Conservation (phyloP, 2,329 filamentous ascomycete species). For the Coniochaeta sp. region DNA sequence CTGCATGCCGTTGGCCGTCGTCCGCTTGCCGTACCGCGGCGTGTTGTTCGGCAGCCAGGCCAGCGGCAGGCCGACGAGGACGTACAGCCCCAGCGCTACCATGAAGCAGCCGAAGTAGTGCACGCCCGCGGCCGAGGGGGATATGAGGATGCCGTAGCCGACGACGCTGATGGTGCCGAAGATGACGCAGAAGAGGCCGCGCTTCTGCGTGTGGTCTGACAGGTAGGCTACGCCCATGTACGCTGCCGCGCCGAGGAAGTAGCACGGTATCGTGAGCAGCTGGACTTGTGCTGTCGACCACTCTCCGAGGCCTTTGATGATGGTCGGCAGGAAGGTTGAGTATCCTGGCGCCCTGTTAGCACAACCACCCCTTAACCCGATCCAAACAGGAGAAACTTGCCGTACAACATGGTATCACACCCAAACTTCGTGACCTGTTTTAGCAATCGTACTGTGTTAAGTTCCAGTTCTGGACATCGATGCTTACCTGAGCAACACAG, state of each 20-base stretch:
- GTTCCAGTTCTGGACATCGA: no score
- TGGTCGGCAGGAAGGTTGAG: slow-evolving; percentile 72
- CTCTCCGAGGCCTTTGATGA: slow-evolving; percentile 60
- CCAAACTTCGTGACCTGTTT: no score
- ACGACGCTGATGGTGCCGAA: slow-evolving; percentile 58
- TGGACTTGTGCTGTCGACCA: slow-evolving; percentile 63
- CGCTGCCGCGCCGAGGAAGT: slow-evolving; percentile 61
- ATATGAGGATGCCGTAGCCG: slow-evolving; percentile 63
- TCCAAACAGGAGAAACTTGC: slow-evolving; percentile 24
- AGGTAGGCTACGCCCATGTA: slow-evolving; percentile 61
- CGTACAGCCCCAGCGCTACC: slow-evolving; percentile 67
- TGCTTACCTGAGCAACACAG: slow-evolving; percentile 58
- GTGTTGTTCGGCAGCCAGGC: slow-evolving; percentile 58
- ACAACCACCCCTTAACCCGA: slow-evolving; percentile 6
- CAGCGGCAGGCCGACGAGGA: slow-evolving; percentile 47
- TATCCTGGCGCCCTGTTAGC: slow-evolving; percentile 41
- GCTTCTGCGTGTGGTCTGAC: slow-evolving; percentile 60
- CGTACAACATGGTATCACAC: slow-evolving; percentile 68
- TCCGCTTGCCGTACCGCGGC: slow-evolving; percentile 70
- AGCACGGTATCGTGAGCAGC: slow-evolving; percentile 72
- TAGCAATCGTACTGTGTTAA: no score
- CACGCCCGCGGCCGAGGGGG: slow-evolving; percentile 50
- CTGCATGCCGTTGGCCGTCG: slow-evolving; percentile 64
- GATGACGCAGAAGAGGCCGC: slow-evolving; percentile 57
- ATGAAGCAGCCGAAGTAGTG: slow-evolving; percentile 72